phyloP scores from a whole-genome alignment of 2,329 filamentous ascomycete species.

The Cladosporium sp. region DNA sequence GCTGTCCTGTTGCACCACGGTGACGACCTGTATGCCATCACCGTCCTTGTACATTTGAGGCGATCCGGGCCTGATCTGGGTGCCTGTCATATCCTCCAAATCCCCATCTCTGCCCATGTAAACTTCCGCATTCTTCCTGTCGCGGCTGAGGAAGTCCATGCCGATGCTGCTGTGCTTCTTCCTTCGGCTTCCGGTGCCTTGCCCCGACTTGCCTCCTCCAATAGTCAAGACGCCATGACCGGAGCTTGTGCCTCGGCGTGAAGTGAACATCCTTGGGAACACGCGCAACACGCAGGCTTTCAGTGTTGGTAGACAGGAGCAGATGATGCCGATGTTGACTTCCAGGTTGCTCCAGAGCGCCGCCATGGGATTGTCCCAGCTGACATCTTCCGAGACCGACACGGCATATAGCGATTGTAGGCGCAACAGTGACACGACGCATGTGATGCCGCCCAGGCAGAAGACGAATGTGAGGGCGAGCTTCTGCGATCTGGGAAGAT shows the following conservation, averaged over 20 bases:
- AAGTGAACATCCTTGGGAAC: constrained; percentile 24
- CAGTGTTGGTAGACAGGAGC: constrained; percentile 26
- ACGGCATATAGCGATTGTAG: constrained; percentile 25
- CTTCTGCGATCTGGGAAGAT: constrained; percentile 28
- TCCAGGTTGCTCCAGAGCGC: constrained; percentile 25
- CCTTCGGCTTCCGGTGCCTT: neutral
- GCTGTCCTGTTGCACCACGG: constrained; percentile 9
- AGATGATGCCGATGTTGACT: constrained; percentile 28
- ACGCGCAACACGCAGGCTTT: constrained; percentile 25
- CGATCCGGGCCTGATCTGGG: constrained; percentile 7
- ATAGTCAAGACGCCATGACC: neutral
- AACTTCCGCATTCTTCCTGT: neutral
- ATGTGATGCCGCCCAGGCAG: constrained; percentile 29
- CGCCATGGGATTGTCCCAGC: constrained; percentile 26
- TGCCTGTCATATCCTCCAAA: neutral
- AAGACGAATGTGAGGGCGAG: constrained; percentile 31
- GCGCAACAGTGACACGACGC: constrained; percentile 25
- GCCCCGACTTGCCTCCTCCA: neutral
- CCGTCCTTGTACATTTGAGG: neutral
- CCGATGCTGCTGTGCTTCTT: constrained; percentile 4
- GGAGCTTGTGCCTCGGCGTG: neutral
- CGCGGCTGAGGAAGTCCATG: constrained; percentile 4
- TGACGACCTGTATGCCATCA: constrained; percentile 5
- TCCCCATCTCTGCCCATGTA: neutral
- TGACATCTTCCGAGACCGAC: constrained; percentile 22